A percentile compares a stretch with the other conserved stretches of the same genome.
Conservation (phyloP, 2,329 filamentous ascomycete species). For the Scedosporium minutisporum region DNA sequence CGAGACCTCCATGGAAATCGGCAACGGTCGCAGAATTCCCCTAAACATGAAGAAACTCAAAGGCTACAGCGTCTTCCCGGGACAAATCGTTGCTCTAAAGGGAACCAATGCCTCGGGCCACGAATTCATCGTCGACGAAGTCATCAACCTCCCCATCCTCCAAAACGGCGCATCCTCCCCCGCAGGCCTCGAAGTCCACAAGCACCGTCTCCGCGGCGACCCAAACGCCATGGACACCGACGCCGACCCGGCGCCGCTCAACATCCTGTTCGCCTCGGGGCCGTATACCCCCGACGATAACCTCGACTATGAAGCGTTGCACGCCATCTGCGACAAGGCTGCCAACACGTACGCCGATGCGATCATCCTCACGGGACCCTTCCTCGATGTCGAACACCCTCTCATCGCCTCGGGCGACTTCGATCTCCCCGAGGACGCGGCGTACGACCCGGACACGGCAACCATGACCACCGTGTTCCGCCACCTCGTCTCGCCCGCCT, state of each 20-base stretch:
- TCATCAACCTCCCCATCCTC: constrained; percentile 66
- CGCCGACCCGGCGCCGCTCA: constrained; percentile 50
- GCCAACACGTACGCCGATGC: constrained; percentile 66
- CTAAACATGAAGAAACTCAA: constrained; percentile 62
- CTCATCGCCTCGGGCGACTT: constrained; percentile 73
- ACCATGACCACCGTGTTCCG: constrained; percentile 79
- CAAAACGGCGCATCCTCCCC: constrained; percentile 63
- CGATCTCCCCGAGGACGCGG: constrained; percentile 58
- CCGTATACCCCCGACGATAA: constrained; percentile 92
- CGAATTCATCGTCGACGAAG: constrained; percentile 70
- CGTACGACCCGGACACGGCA: constrained; percentile 63
- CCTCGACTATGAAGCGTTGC: constrained; percentile 79
- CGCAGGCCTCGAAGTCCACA: constrained; percentile 55
- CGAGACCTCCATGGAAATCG: constrained; percentile 76
- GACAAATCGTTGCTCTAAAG: constrained; percentile 79
- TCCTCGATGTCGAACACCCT: constrained; percentile 86
- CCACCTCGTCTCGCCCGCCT: constrained; percentile 62
- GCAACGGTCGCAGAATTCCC: constrained; percentile 72
- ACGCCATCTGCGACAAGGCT: constrained; percentile 70
- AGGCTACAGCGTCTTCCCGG: constrained; percentile 79
- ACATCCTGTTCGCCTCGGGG: constrained; percentile 68
- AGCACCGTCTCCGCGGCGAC: constrained; percentile 56
- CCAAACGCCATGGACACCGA: constrained; percentile 51
- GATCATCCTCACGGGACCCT: constrained; percentile 74
- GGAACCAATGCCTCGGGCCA: constrained; percentile 82